Evolutionary conservation across 345 rosid genomes (phyloP), one percentile per base, ranked within the genome.

Genomic region (Salix caprea): DNA sequence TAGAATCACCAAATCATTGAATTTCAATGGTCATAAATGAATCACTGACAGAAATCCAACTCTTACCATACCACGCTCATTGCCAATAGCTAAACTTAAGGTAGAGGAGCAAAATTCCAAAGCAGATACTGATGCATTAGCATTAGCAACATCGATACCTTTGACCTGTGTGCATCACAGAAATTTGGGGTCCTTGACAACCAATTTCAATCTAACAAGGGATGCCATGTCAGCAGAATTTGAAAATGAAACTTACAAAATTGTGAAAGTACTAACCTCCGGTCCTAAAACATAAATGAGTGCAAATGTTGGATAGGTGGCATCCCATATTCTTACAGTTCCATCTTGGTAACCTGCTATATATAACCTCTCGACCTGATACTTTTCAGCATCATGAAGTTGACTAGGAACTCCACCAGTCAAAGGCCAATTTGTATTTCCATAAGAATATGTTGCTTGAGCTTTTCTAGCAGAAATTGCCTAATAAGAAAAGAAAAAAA

Each of bases 401-500:
- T 73, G 69, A 23, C 74, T 58, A 16, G 77, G 84, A 69, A 81
- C 56, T 21, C 84, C 84, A 50, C 84, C 84, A 46, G 71, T 81
- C 71, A 81, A 69, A 26, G 84, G 84, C 80, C 84, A 81, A 65
- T 40, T 44, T 18, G 36, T 30, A 65, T 19, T 73, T 68, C 60
- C 50, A 16, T 80, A 76, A 74, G 82, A 74, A 71, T 88, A 82
- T 44, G 80, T 74, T 48, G 84, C 79, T 79, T 74, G 86, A 74
- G 81, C 71, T 85, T 88, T 91, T 80, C 85, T 83, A 83, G 88
- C 89, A 79, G 87, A 85, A 36, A 86, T 81, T 80, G 82, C 84
- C 97, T 92, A 87, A 69, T 79, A 72, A 67, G 77, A 81, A 77
- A 81, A 76, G 32, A 52, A 69, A 46, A 60, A 60, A 32, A 58